Evolutionary conservation across 768 basidiomycete genomes (phyloP).

Genomic region (Termitomyces sp.): DNA sequence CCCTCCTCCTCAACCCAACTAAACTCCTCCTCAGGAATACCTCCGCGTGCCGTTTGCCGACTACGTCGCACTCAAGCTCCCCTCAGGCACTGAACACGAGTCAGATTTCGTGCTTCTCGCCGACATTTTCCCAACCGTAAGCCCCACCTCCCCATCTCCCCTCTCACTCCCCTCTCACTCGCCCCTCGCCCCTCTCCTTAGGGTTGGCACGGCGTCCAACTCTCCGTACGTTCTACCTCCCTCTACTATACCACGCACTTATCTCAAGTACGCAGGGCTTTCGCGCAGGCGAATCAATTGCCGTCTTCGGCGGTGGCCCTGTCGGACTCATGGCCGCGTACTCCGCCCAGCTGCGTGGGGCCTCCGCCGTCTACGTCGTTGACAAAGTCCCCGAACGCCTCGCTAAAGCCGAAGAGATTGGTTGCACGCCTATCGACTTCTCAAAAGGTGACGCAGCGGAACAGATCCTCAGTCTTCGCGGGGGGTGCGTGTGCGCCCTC

Average conservation of each 20-base stretch:
- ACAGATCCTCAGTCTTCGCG: slow-evolving; percentile 39
- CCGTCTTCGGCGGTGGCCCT: slow-evolving; percentile 49
- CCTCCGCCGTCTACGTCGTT: slow-evolving; percentile 49
- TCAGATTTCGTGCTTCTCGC: slow-evolving; percentile 51
- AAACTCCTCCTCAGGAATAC: slow-evolving; percentile 34
- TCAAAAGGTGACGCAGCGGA: slow-evolving; percentile 40
- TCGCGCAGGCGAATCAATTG: slow-evolving; percentile 47
- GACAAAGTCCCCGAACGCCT: slow-evolving; percentile 52
- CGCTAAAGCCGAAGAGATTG: slow-evolving; percentile 47
- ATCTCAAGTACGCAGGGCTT: slow-evolving; percentile 29
- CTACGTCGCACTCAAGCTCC: slow-evolving; percentile 49
- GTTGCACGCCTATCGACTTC: slow-evolving; percentile 47
- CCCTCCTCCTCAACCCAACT: not conserved
- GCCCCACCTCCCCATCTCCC: slow-evolving; percentile 4
- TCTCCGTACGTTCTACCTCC: slow-evolving; percentile 27
- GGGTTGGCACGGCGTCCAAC: slow-evolving; percentile 50
- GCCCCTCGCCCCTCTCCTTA: slow-evolving; percentile 11
- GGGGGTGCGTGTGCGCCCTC: slow-evolving; percentile 27
- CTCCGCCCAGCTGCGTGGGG: slow-evolving; percentile 46
- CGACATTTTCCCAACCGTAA: slow-evolving; percentile 52
- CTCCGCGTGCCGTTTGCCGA: slow-evolving; percentile 54
- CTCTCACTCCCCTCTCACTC: not conserved
- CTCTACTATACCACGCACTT: no score
- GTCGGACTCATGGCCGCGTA: slow-evolving; percentile 58
- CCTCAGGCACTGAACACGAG: slow-evolving; percentile 48